Conservation (phyloP, 2,329 filamentous ascomycete genomes). For the Cladosporium sp. region DNA sequence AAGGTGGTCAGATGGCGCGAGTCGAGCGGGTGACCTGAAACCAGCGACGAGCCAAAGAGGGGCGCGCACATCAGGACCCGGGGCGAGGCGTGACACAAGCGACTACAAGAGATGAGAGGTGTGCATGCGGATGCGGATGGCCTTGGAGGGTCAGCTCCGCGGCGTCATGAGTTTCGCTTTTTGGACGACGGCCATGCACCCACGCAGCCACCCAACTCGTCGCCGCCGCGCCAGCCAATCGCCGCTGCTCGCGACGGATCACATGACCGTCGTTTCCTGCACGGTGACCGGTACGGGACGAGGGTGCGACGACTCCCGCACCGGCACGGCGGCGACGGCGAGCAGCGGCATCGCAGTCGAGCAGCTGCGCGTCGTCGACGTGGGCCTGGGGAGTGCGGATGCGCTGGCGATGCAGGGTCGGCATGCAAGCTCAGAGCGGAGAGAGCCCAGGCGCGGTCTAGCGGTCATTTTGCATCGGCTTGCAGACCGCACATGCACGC, state of each 20-base stretch:
- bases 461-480: conserved; percentile 1
- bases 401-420: background rate
- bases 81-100: background rate
- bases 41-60: background rate
- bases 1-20: conserved; percentile 12
- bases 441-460: conserved; percentile 2
- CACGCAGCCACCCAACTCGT: conserved; percentile 7
- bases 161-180: conserved; percentile 6
- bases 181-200: conserved; percentile 6
- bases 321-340: background rate
- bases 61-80: background rate
- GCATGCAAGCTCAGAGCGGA: background rate
- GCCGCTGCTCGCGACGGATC: background rate
- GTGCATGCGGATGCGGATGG: conserved; percentile 1
- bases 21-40: conserved; percentile 3
- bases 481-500: background rate
- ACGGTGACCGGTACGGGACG: conserved; percentile 11
- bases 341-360: background rate
- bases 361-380: conserved; percentile 1
- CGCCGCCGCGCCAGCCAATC: conserved; percentile 1
- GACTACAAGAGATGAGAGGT: background rate
- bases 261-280: conserved; percentile 6
- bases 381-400: background rate
- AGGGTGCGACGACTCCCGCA: background rate
- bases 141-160: conserved; percentile 2